These are phyloP conservation scores for Populus hybrid DNA, from an alignment of 441 rosid species.

Conservation along the genomic window DNA sequence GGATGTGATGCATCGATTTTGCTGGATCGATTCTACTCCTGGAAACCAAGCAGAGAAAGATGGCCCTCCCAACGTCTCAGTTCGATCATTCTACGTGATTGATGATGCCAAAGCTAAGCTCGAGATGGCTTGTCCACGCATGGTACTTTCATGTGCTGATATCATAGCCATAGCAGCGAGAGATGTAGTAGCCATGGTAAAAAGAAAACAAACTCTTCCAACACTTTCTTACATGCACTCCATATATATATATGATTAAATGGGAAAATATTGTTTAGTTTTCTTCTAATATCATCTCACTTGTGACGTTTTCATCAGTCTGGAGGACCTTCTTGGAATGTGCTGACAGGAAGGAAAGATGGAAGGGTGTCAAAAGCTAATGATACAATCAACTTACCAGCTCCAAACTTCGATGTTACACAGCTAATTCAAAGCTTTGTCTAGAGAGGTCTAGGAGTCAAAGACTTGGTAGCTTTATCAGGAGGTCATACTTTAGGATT, in stretches of 20 bases:
- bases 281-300: background rate
- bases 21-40: conserved; percentile 57
- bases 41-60: conserved; percentile 75
- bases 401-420: conserved; percentile 60
- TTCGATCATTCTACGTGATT: conserved; percentile 68
- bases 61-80: conserved; percentile 70
- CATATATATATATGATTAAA: background rate
- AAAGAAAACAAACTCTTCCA: background rate
- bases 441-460: conserved; percentile 55
- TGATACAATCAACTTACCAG: conserved; percentile 62
- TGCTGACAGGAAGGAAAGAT: conserved; percentile 70
- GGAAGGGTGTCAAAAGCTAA: conserved; percentile 58
- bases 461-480: conserved; percentile 74
- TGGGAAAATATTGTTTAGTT: background rate
- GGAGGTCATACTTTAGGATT: conserved; percentile 76
- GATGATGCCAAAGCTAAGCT: conserved; percentile 68
- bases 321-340: conserved; percentile 68
- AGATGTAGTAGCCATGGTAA: conserved; percentile 62
- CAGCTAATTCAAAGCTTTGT: conserved; percentile 75
- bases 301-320: conserved; percentile 34
- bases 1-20: conserved; percentile 82
- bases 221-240: background rate
- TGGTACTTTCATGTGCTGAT: conserved; percentile 71
- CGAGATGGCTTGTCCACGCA: conserved; percentile 59
- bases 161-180: conserved; percentile 68